A percentile compares a stretch with the other conserved stretches of the same genome.
These are phyloP conservation scores for Stromatinia cepivora DNA, from an alignment of 2,329 filamentous ascomycete genomes.

Conservation along the genomic window DNA sequence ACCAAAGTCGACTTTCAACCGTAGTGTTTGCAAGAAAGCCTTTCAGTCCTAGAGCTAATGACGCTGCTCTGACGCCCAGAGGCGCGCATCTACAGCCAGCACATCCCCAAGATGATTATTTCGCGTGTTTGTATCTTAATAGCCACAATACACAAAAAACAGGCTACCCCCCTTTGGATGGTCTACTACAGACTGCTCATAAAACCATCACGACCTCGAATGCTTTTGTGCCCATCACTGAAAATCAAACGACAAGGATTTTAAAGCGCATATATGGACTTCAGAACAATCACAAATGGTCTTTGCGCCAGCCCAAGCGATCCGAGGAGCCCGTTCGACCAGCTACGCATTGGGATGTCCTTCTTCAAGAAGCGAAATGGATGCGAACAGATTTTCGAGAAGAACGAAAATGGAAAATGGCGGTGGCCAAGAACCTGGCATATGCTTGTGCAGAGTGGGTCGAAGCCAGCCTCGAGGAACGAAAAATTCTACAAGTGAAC, in stretches of 20 bases:
- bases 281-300: conserved; percentile 91
- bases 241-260: conserved; percentile 84
- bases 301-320: conserved; percentile 82
- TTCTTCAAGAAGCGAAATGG: conserved; percentile 94
- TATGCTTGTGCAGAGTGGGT: conserved; percentile 83
- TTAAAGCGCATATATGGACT: conserved; percentile 84
- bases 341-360: conserved; percentile 78
- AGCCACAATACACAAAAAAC: conserved; percentile 57
- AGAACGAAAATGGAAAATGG: conserved; percentile 90
- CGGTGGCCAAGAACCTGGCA: conserved; percentile 76
- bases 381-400: conserved; percentile 96
- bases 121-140: conserved; percentile 61
- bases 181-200: conserved; percentile 76
- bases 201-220: conserved; percentile 89
- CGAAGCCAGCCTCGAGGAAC: conserved; percentile 61
- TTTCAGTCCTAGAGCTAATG: conserved; percentile 45
- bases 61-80: conserved; percentile 26
- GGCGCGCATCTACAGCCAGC: conserved; percentile 23
- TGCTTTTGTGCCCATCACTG: conserved; percentile 77
- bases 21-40: conserved; percentile 75
- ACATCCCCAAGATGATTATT: conserved; percentile 56
- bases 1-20: conserved; percentile 67
- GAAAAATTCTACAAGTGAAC: conserved; percentile 67
- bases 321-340: conserved; percentile 77
- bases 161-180: conserved; percentile 65